Conservation (phyloP, 2,329 filamentous ascomycete species). For the Penicillium sp. region DNA sequence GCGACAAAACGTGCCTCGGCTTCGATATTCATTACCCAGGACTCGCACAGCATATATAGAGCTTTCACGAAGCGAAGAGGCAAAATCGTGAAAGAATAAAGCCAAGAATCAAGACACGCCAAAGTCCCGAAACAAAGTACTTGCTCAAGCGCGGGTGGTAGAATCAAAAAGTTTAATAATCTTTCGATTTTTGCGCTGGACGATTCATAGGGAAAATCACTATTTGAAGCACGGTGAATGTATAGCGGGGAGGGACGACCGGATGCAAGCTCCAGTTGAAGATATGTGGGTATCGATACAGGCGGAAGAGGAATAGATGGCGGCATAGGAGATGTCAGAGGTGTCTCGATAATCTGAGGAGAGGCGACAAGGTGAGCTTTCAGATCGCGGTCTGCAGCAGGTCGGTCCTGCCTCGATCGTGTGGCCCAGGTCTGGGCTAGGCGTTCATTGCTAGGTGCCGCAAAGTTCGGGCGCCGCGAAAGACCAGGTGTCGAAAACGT, state of each 20-base stretch:
- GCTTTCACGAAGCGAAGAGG: constrained; percentile 87
- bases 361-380: constrained; percentile 33
- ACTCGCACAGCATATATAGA: constrained; percentile 72
- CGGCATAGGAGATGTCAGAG: constrained; percentile 53
- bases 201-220: constrained; percentile 82
- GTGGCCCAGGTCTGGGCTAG: constrained; percentile 38
- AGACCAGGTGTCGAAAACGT: constrained; percentile 44
- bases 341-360: constrained; percentile 34
- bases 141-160: constrained; percentile 81
- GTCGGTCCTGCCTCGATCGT: constrained; percentile 38
- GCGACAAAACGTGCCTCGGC: constrained; percentile 74
- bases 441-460: constrained; percentile 36
- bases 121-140: constrained; percentile 86
- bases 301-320: constrained; percentile 63
- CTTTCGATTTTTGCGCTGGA: constrained; percentile 90
- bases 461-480: constrained; percentile 35
- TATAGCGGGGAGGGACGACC: constrained; percentile 65
- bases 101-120: constrained; percentile 92
- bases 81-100: constrained; percentile 94
- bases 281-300: constrained; percentile 66
- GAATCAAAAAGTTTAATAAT: constrained; percentile 81
- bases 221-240: constrained; percentile 60
- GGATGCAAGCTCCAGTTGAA: constrained; percentile 68
- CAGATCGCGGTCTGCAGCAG: constrained; percentile 36
- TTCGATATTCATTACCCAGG: constrained; percentile 74